Evolutionary conservation across 2,329 filamentous ascomycete species (phyloP).

Genomic region (Fulvia fulva): DNA sequence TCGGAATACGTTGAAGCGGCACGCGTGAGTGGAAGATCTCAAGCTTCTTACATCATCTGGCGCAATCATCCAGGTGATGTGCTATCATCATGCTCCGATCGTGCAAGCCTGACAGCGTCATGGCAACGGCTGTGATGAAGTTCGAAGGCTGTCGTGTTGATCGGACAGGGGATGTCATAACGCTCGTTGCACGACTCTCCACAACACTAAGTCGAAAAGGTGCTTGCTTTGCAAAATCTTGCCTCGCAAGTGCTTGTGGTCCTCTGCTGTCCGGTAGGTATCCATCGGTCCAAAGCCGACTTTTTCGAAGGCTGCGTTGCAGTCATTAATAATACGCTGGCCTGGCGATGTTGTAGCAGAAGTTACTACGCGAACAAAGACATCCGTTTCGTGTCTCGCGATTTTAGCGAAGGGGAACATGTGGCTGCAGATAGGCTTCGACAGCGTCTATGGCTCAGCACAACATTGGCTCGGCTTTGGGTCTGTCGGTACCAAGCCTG

Average conservation of each 20-base stretch:
- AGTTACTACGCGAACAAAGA: too few relatives aligned
- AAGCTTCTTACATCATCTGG: background rate
- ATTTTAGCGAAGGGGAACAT: background rate
- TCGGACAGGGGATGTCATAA: background rate
- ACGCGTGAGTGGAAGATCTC: background rate
- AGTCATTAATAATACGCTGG: too few relatives aligned
- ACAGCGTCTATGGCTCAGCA: background rate
- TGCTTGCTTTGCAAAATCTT: too few relatives aligned
- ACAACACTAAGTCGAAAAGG: background rate
- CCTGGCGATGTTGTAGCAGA: too few relatives aligned
- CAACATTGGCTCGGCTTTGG: background rate
- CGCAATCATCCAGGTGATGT: background rate
- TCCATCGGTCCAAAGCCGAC: too few relatives aligned
- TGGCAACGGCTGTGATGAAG: background rate
- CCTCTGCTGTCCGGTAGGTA: too few relatives aligned
- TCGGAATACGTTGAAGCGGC: background rate
- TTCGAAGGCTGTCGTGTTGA: background rate
- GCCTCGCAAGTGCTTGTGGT: too few relatives aligned
- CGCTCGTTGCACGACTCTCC: background rate
- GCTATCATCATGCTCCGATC: background rate
- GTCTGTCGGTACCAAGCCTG: background rate
- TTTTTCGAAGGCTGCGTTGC: too few relatives aligned
- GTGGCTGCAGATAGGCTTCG: background rate
- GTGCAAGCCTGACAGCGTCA: background rate
- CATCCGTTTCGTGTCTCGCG: background rate